Evolutionary conservation across 805 yeast genomes (phyloP), one percentile per base, ranked within the genome.

Genomic region (Candida nonsorbophila): DNA sequence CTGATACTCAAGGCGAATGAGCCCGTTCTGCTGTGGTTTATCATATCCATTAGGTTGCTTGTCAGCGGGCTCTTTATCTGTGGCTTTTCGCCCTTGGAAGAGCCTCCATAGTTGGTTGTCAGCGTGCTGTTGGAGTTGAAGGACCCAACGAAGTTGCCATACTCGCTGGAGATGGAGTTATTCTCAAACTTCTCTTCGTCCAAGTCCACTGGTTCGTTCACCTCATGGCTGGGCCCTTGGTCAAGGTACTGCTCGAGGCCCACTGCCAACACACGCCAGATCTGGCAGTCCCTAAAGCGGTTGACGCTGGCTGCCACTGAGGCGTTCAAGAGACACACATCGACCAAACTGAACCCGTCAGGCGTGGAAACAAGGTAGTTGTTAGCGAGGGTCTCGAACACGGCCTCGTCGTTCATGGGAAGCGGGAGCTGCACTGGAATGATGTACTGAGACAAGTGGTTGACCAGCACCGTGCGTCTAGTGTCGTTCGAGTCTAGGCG

Each of bases 261-360:
- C 19, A 69, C 71, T 9, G 72, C 70, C 4, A 79, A 52, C 3
- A 77, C 64, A 35, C 67, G 53, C 87, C 87, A 80, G 1, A 75
- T 67, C 44, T 77, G 84, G 30, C 78, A 62, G 31, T 77, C 82
- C 34, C 84, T 53, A 30, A 57, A 60, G 28, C 63, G 52, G 11
- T 65, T 62, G 1, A 67, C 80, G 25, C 65, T 58, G 1, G 68
- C 68, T 0, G 83, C 83, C 6, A 74, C 58, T 11, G 62, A 54
- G 0, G 84, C 71, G 45, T 82, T 82, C 41, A 65, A 55, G 14
- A 67, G 59, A 43, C 84, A 79, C 2, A 69, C 77, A 25, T 77
- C 77, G 9, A 62, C 46, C 10, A 77, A 55, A 16, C 62, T 57
- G 44, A 74, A 63, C 3, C 72, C 75, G 14, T 66, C 69, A 0